Conservation (phyloP, 2,329 filamentous ascomycete genomes). For the Rhinocladiella mackenziei region DNA sequence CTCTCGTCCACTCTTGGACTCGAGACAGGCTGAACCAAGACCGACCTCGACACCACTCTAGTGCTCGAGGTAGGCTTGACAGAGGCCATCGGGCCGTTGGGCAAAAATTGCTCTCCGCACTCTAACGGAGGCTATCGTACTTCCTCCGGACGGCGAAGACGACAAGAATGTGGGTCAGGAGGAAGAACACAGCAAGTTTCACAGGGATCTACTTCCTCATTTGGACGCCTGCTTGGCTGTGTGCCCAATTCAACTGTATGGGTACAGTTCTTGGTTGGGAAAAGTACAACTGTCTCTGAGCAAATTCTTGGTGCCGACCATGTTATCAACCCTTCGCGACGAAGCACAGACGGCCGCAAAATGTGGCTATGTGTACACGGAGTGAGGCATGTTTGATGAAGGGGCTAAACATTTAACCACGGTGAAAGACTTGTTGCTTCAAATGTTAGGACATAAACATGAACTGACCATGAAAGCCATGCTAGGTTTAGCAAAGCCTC, state of each 20-base stretch:
- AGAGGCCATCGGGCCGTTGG: too few relatives aligned
- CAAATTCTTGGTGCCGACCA: slow-evolving; percentile 6
- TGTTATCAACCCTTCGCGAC: slow-evolving; percentile 16
- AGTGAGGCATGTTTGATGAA: slow-evolving; percentile 23
- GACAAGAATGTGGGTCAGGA: too few relatives aligned
- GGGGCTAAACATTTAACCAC: slow-evolving; percentile 16
- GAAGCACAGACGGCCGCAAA: slow-evolving; percentile 24
- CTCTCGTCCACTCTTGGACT: slow-evolving; percentile 16
- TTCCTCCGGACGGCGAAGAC: background rate
- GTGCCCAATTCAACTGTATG: background rate
- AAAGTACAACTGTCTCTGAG: background rate
- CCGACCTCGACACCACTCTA: too few relatives aligned
- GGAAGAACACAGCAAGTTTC: background rate
- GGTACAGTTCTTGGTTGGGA: background rate
- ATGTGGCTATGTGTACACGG: slow-evolving; percentile 25
- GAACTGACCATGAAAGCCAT: slow-evolving; percentile 14
- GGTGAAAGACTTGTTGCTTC: slow-evolving; percentile 22
- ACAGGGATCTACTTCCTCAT: slow-evolving; percentile 8
- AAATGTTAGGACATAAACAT: slow-evolving; percentile 14
- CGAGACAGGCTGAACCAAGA: slow-evolving; percentile 2
- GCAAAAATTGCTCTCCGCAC: slow-evolving; percentile 4
- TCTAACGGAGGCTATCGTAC: slow-evolving; percentile 3
- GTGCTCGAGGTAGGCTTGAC: too few relatives aligned
- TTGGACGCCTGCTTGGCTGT: slow-evolving; percentile 8
- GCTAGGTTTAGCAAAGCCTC: slow-evolving; percentile 17